Conservation (phyloP, 2,329 filamentous ascomycete species). For the Stromatinia cepivora region DNA sequence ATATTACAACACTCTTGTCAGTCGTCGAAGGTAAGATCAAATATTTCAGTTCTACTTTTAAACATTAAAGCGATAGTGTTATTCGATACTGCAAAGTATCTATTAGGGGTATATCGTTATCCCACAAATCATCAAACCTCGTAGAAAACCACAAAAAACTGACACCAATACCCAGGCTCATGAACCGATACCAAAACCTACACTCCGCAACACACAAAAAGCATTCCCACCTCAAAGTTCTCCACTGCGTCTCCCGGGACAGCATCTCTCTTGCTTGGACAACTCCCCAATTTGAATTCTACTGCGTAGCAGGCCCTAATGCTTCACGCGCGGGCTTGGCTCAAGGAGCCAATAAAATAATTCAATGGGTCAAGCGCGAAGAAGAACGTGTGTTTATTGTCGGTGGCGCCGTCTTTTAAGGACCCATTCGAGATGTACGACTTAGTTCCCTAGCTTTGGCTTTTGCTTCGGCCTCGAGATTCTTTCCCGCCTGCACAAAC, state of each 20-base stretch:
- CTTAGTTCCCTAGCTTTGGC: background rate
- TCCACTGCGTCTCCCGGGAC: constrained; percentile 75
- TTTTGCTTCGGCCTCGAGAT: background rate
- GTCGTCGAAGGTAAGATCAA: constrained; percentile 57
- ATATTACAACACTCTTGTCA: constrained; percentile 60
- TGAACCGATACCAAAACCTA: constrained; percentile 81
- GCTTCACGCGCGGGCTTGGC: constrained; percentile 66
- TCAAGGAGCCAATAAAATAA: constrained; percentile 82
- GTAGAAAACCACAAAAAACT: background rate
- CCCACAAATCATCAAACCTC: background rate
- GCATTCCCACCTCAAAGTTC: constrained; percentile 80
- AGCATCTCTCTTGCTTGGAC: constrained; percentile 85
- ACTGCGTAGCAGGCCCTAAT: constrained; percentile 85
- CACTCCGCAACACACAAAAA: constrained; percentile 84
- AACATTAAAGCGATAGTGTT: background rate
- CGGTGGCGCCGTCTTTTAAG: constrained; percentile 79
- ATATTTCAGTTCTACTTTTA: constrained; percentile 20
- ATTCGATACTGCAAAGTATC: background rate
- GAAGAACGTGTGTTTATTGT: constrained; percentile 96
- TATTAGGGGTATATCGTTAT: background rate
- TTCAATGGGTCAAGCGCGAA: constrained; percentile 88
- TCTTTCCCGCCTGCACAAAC: background rate
- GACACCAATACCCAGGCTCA: constrained; percentile 52
- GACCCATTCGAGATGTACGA: background rate
- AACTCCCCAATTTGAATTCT: constrained; percentile 89